A percentile compares a stretch with the other conserved stretches of the same genome.
Evolutionary conservation across 192 early-diverging fungal species (phyloP).

Genomic region (Podila epigama): DNA sequence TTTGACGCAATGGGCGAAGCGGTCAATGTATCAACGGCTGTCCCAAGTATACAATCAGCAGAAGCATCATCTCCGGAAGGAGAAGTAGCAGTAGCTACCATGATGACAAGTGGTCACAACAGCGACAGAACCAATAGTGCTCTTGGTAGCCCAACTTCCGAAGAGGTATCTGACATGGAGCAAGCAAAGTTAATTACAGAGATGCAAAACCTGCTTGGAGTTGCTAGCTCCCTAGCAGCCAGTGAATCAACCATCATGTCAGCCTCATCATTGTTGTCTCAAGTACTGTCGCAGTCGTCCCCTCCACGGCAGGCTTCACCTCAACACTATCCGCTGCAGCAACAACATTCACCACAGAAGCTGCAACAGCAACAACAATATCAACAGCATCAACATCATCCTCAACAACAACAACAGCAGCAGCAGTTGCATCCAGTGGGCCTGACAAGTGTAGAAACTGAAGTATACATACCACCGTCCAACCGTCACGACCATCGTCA

Average conservation of each 20-base stretch:
- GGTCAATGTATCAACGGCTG: too few species aligned
- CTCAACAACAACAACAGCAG: too few species aligned
- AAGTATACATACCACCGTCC: not conserved
- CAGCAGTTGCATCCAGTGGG: too few species aligned
- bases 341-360: not conserved
- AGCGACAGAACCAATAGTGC: not conserved
- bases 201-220: not conserved
- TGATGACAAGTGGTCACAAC: not conserved
- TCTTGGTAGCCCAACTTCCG: not conserved
- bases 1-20: too few species aligned
- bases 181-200: not conserved
- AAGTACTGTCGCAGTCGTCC: not conserved
- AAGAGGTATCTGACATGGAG: not conserved
- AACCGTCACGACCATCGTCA: not conserved
- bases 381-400: not conserved
- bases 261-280: not conserved
- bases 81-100: too few species aligned
- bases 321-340: not conserved
- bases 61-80: too few species aligned
- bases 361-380: not conserved
- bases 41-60: too few species aligned
- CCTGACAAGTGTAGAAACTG: too few species aligned
- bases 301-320: not conserved
- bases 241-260: not conserved
- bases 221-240: not conserved